These are phyloP conservation scores for Tylopilus sp. DNA, from an alignment of 1,284 basidiomycete genomes.

Conservation along the genomic window DNA sequence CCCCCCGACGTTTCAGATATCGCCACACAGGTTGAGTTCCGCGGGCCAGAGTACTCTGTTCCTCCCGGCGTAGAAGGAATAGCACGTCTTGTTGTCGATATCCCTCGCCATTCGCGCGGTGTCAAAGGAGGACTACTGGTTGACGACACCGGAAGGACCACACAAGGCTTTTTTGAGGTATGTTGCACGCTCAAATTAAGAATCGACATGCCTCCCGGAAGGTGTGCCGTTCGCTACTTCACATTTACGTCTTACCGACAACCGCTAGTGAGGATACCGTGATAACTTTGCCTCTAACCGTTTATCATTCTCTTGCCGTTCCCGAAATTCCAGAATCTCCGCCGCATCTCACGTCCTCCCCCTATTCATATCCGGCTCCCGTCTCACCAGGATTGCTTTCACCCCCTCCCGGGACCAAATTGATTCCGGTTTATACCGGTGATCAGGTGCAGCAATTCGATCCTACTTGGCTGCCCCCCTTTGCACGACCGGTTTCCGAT, in stretches of 20 bases:
- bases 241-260: constrained; percentile 14
- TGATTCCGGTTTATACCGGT: constrained; percentile 12
- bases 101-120: constrained; percentile 60
- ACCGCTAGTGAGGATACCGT: constrained; percentile 62
- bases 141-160: constrained; percentile 39
- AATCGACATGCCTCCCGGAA: constrained; percentile 31
- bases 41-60: constrained; percentile 68
- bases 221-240: constrained; percentile 20
- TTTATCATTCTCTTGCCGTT: constrained; percentile 59
- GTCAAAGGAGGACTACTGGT: constrained; percentile 53
- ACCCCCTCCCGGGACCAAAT: constrained; percentile 11
- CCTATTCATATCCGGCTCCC: constrained; percentile 24
- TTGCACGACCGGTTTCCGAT: constrained; percentile 1
- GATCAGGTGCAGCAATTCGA: constrained; percentile 11
- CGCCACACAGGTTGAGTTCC: constrained; percentile 64
- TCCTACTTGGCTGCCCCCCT: constrained; percentile 4
- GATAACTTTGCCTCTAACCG: constrained; percentile 60
- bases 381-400: constrained; percentile 22
- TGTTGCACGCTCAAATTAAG: constrained; percentile 24
- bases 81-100: constrained; percentile 71
- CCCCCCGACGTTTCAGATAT: constrained; percentile 59
- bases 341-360: constrained; percentile 11
- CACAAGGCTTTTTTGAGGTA: constrained; percentile 65
- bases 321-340: constrained; percentile 40
- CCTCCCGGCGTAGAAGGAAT: constrained; percentile 71